These are phyloP conservation scores for Trapa bicornis DNA, from an alignment of 345 rosid genomes.

Conservation along the genomic window DNA sequence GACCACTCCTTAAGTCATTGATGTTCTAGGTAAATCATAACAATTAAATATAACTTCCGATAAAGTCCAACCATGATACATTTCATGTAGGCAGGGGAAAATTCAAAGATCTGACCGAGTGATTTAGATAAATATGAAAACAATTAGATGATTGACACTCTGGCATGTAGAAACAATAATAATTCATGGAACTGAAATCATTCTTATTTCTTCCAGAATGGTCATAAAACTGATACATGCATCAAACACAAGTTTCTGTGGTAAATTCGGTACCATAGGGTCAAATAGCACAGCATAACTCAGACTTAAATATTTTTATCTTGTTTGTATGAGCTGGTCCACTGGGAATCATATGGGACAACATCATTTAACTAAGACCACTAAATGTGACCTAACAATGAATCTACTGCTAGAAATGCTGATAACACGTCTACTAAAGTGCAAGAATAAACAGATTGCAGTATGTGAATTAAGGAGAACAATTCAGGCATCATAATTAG, in stretches of 20 bases:
- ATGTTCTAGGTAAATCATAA: constrained; percentile 45
- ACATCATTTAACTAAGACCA: not conserved
- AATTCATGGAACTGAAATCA: not conserved
- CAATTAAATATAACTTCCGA: not conserved
- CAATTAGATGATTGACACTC: not conserved
- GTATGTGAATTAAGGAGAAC: not conserved
- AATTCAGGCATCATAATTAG: not conserved
- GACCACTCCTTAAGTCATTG: constrained; percentile 49
- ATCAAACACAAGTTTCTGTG: not conserved
- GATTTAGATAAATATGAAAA: not conserved
- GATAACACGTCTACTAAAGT: not conserved
- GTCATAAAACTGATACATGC: too few species aligned
- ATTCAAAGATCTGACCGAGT: too few species aligned
- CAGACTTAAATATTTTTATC: not conserved
- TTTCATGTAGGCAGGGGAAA: too few species aligned
- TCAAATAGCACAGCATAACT: not conserved
- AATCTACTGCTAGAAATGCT: not conserved
- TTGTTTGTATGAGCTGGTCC: not conserved
- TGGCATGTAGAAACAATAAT: not conserved
- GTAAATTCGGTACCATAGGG: not conserved
- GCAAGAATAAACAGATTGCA: not conserved
- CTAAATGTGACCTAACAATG: not conserved
- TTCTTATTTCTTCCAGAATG: not conserved
- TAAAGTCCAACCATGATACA: too few species aligned
- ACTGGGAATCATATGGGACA: not conserved